Evolutionary conservation across 257 asterid genomes (phyloP).

Genomic region (Schizonepeta tenuifolia): DNA sequence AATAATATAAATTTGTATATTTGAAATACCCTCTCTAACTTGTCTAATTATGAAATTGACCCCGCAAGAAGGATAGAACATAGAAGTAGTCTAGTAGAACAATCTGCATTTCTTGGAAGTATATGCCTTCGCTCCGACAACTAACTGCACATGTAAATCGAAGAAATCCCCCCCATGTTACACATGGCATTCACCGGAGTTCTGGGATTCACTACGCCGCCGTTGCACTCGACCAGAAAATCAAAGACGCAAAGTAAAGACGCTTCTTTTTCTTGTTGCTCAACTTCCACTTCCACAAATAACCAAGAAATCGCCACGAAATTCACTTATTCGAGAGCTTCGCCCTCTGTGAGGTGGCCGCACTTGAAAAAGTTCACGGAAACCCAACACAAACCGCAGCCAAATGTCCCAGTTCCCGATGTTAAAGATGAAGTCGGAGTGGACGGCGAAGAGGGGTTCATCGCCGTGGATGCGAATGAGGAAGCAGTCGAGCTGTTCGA

Average conservation of each 20-base stretch:
- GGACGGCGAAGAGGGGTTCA: constrained; percentile 35
- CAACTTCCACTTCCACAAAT: constrained; percentile 50
- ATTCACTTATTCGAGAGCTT: constrained; percentile 84
- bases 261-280: constrained; percentile 49
- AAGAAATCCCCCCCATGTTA: constrained; percentile 27
- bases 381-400: constrained; percentile 32
- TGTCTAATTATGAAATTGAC: background rate
- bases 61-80: background rate
- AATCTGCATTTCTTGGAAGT: background rate
- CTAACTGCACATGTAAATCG: constrained; percentile 15
- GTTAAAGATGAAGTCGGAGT: constrained; percentile 35
- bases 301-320: constrained; percentile 56
- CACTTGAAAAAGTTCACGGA: constrained; percentile 70
- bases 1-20: background rate
- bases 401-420: constrained; percentile 22
- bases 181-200: constrained; percentile 59
- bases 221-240: constrained; percentile 44
- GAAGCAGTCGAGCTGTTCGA: constrained; percentile 57
- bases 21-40: background rate
- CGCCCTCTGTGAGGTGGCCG: constrained; percentile 95
- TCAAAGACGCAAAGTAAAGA: constrained; percentile 44
- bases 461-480: constrained; percentile 30
- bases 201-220: constrained; percentile 53
- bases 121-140: background rate
- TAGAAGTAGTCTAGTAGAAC: too few relatives aligned